Conservation (phyloP, 495 filamentous ascomycete species). For the Talaromyces nanjingensis region DNA sequence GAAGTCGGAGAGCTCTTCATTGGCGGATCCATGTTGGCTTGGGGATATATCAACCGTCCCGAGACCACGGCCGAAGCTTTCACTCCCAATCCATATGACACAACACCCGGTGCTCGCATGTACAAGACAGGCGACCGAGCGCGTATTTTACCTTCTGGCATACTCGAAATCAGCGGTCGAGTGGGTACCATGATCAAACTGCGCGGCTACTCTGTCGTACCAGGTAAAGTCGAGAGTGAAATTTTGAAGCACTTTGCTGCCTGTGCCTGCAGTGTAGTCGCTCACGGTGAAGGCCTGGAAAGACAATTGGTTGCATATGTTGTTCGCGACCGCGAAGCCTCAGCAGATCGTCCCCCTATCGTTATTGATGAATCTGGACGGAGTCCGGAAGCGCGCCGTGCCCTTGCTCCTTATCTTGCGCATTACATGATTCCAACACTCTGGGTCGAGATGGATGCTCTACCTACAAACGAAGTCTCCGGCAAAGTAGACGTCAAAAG, state of each 20-base stretch:
- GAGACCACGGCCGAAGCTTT: constrained; percentile 72
- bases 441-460: constrained; percentile 53
- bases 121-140: constrained; percentile 88
- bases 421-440: constrained; percentile 66
- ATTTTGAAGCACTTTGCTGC: constrained; percentile 55
- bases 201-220: constrained; percentile 69
- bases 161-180: constrained; percentile 75
- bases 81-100: constrained; percentile 50
- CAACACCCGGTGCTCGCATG: constrained; percentile 42
- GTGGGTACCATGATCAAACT: constrained; percentile 75
- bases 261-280: constrained; percentile 49
- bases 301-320: constrained; percentile 62
- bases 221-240: constrained; percentile 68
- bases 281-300: constrained; percentile 60
- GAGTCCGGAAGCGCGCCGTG: constrained; percentile 49
- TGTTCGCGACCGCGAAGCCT: constrained; percentile 47
- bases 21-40: constrained; percentile 71
- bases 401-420: constrained; percentile 49
- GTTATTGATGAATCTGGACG: constrained; percentile 54
- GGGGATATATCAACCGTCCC: constrained; percentile 74
- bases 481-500: constrained; percentile 60
- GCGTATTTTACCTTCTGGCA: constrained; percentile 56
- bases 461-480: constrained; percentile 60
- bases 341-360: constrained; percentile 43
- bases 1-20: constrained; percentile 75